Evolutionary conservation across 345 rosid species (phyloP), one percentile per base, ranked within the genome.

Genomic region (Citrus mangshanensis): DNA sequence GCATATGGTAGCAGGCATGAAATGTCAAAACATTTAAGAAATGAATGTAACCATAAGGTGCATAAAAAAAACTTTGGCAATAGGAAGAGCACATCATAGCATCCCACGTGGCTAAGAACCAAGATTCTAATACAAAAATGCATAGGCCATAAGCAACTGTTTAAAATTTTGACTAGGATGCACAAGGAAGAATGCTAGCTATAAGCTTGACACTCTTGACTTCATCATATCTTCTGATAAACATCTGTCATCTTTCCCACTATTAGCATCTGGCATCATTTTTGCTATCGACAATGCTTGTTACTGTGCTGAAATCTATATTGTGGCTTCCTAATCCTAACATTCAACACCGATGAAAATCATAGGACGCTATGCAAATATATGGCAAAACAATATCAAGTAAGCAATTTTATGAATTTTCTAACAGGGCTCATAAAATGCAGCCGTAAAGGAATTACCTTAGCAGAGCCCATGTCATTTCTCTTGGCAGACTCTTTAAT

Each of bases 401-500:
- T 7, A 37, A 8, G 25, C 32, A 58, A 59, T 32, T 32, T 55
- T 7, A 1, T 6, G 13, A 21, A 51, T 30, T 30, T 32, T 64
- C 68, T 30, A 32, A 16, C 68, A 32, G 32, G 68, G 12, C 24
- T 34, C 1, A 21, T 12, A 46, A 46, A 65, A 65, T 9, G 25
- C 9, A 34, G 22, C 46, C 46, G 9, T 65, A 65, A 63, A 21
- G 7, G 22, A 34, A 35, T 7, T 35, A 65, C 69, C 69, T 65
- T 65, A 65, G 69, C 69, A 34, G 69, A 65, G 69, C 25, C 69
- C 69, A 65, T 65, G 42, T 65, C 69, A 32, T 65, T 65, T 65
- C 42, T 34, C 79, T 87, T 85, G 28, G 84, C 89, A 68, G 86
- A 83, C 49, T 85, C 88, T 70, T 68, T 79, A 72, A 87, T 85